A percentile compares a stretch with the other conserved stretches of the same genome.
These are phyloP conservation scores for Auriscalpium vulgare DNA, from an alignment of 768 basidiomycete genomes.

Conservation along the genomic window DNA sequence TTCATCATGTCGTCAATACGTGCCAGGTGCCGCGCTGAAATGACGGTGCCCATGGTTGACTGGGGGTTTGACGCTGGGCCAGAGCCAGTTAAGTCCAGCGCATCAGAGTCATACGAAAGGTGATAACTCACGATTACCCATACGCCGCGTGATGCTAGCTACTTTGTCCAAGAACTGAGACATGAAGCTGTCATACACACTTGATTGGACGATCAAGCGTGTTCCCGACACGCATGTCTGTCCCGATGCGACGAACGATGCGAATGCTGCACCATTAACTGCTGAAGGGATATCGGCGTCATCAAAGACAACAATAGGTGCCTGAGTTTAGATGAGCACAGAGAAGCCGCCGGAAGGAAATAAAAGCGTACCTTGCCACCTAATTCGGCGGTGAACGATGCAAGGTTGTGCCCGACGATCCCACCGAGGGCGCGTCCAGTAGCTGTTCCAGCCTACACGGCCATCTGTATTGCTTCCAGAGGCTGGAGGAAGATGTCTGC, in stretches of 20 bases:
- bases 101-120: neutral
- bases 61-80: constrained; percentile 56
- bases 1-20: constrained; percentile 56
- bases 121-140: constrained; percentile 58
- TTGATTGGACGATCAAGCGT: constrained; percentile 65
- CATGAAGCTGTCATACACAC: constrained; percentile 65
- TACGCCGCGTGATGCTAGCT: constrained; percentile 51
- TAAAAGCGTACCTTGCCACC: constrained; percentile 60
- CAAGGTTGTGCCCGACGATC: constrained; percentile 67
- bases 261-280: constrained; percentile 78
- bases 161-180: constrained; percentile 52
- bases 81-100: neutral
- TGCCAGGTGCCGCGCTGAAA: constrained; percentile 54
- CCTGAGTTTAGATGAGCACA: constrained; percentile 30
- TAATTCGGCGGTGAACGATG: constrained; percentile 73
- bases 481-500: no score
- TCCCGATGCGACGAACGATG: constrained; percentile 79
- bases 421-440: constrained; percentile 71
- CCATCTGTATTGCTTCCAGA: neutral
- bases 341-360: no score
- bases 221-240: constrained; percentile 93
- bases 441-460: constrained; percentile 59
- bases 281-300: constrained; percentile 70
- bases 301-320: constrained; percentile 72
- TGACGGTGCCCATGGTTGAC: constrained; percentile 76